These are phyloP conservation scores for Metschnikowia amazonensis DNA, from an alignment of 805 yeast species.

Conservation along the genomic window DNA sequence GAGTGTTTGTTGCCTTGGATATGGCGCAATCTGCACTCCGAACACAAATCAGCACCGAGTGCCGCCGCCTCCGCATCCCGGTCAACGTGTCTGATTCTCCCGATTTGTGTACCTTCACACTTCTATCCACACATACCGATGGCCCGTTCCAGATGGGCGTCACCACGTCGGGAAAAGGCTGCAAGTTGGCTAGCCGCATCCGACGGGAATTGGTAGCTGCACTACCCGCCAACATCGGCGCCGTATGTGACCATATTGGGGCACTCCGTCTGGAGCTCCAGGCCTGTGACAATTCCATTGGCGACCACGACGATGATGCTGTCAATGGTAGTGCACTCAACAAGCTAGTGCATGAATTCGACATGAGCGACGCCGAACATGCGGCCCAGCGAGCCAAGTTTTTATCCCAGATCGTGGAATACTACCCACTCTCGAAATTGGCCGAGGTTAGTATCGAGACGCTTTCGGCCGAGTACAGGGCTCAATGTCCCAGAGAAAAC, in stretches of 20 bases:
- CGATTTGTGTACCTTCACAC: slow-evolving; percentile 67
- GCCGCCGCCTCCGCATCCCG: slow-evolving; percentile 69
- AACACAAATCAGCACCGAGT: slow-evolving; percentile 43
- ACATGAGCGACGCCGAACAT: slow-evolving; percentile 48
- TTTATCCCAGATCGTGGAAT: slow-evolving; percentile 87
- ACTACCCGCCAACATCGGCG: slow-evolving; percentile 68
- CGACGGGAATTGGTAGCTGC: slow-evolving; percentile 65
- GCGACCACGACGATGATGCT: slow-evolving; percentile 67
- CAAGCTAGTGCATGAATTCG: slow-evolving; percentile 56
- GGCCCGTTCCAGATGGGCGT: slow-evolving; percentile 81
- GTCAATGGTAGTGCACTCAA: slow-evolving; percentile 59
- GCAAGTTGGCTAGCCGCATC: slow-evolving; percentile 76
- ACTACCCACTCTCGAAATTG: slow-evolving; percentile 70
- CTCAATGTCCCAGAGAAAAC: slow-evolving; percentile 5
- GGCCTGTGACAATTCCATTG: slow-evolving; percentile 48
- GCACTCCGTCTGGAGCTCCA: slow-evolving; percentile 54
- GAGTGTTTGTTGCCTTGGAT: slow-evolving; percentile 62
- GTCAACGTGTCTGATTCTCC: slow-evolving; percentile 75
- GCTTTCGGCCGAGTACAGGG: slow-evolving; percentile 41
- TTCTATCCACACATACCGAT: slow-evolving; percentile 64
- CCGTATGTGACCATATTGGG: slow-evolving; percentile 68
- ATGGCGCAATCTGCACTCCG: slow-evolving; percentile 28
- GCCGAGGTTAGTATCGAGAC: slow-evolving; percentile 59
- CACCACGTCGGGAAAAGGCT: slow-evolving; percentile 85
- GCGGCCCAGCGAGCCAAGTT: slow-evolving; percentile 68